Percentiles rank a stretch among this genome's conserved stretches.
Evolutionary conservation across 2,329 filamentous ascomycete species (phyloP).

Genomic region (Aspergillus sp.): DNA sequence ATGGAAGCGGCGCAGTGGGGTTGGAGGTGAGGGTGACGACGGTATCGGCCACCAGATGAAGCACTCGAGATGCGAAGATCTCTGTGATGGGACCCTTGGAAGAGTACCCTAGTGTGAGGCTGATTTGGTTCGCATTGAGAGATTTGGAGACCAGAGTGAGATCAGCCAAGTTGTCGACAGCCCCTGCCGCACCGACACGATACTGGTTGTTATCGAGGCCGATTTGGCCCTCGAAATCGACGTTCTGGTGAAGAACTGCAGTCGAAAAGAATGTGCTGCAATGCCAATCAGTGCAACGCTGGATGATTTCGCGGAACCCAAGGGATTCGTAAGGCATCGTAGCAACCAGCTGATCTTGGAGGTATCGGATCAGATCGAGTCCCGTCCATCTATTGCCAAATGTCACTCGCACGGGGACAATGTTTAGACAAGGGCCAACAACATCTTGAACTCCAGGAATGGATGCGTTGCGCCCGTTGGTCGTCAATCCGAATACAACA

Average conservation of each 20-base stretch:
- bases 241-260: slow-evolving; percentile 43
- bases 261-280: slow-evolving; percentile 44
- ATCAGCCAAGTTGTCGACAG: slow-evolving; percentile 42
- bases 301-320: slow-evolving; percentile 55
- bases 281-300: slow-evolving; percentile 42
- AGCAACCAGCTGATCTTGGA: slow-evolving; percentile 59
- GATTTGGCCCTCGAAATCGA: slow-evolving; percentile 37
- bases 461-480: slow-evolving; percentile 61
- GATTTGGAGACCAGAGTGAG: slow-evolving; percentile 41
- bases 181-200: slow-evolving; percentile 38
- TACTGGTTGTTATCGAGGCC: slow-evolving; percentile 41
- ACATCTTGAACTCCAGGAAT: slow-evolving; percentile 57
- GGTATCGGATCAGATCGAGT: slow-evolving; percentile 52
- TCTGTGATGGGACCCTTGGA: slow-evolving; percentile 34
- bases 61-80: slow-evolving; percentile 37
- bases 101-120: slow-evolving; percentile 39
- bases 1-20: slow-evolving; percentile 34
- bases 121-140: slow-evolving; percentile 27
- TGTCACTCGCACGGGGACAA: slow-evolving; percentile 62
- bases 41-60: slow-evolving; percentile 43
- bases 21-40: slow-evolving; percentile 36
- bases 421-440: slow-evolving; percentile 67
- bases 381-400: slow-evolving; percentile 55
- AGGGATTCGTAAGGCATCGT: slow-evolving; percentile 57
- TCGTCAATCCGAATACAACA: slow-evolving; percentile 66